Percentiles rank a stretch among this genome's conserved stretches.
phyloP scores from a whole-genome alignment of 2,329 filamentous ascomycete genomes.

The Diaporthe helianthi region DNA sequence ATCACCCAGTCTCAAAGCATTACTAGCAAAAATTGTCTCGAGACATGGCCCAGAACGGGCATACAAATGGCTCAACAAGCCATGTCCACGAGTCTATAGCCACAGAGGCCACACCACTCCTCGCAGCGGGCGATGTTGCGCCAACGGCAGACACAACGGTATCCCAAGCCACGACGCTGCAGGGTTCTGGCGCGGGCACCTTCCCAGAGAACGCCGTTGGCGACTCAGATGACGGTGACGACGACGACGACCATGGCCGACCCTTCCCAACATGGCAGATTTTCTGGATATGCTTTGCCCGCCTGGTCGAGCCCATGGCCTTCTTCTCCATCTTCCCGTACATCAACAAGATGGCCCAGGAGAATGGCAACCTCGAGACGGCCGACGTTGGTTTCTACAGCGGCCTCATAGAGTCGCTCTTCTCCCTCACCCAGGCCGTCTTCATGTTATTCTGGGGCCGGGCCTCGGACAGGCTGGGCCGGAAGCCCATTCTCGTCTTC shows the following conservation, averaged over 20 bases:
- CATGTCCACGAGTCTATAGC: conserved; percentile 22
- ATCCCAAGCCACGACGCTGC: conserved; percentile 37
- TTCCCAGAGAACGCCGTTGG: conserved; percentile 28
- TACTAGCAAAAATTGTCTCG: neutral
- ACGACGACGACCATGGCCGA: conserved; percentile 47
- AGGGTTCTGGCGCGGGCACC: conserved; percentile 32
- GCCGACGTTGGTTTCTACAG: conserved; percentile 81
- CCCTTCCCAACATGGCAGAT: conserved; percentile 71
- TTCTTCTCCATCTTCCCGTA: conserved; percentile 86
- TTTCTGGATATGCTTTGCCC: conserved; percentile 74
- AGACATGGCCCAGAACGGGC: conserved; percentile 11
- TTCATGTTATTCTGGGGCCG: conserved; percentile 79
- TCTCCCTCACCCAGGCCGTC: conserved; percentile 77
- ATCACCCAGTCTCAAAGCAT: neutral
- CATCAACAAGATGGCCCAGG: conserved; percentile 77
- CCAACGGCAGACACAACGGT: conserved; percentile 35
- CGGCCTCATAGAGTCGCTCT: conserved; percentile 77
- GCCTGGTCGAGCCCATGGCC: conserved; percentile 77
- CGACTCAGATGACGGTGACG: conserved; percentile 23
- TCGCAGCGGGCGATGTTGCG: conserved; percentile 37
- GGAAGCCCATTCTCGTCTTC: conserved; percentile 74
- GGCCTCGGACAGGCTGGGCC: conserved; percentile 71
- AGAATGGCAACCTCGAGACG: conserved; percentile 66
- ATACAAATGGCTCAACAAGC: neutral
- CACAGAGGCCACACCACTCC: conserved; percentile 44